Conservation (phyloP, 1,284 basidiomycete genomes). For the Bjerkandera adusta region DNA sequence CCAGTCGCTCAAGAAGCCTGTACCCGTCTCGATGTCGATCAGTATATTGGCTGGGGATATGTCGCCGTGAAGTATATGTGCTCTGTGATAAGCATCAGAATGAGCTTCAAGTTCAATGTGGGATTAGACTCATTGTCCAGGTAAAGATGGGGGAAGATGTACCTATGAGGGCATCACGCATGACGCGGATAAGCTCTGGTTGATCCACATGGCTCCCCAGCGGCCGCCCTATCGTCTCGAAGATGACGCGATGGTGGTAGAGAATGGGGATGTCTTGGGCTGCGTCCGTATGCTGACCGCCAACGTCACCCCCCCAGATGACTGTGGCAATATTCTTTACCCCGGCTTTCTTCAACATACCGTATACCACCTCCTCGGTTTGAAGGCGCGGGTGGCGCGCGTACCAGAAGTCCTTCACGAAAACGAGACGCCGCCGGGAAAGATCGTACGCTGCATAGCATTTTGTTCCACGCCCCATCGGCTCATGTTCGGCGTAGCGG, state of each 20-base stretch:
- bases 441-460: neutral
- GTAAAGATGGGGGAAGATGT: too few relatives aligned
- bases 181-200: too few relatives aligned
- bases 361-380: constrained; percentile 3
- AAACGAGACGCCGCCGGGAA: neutral
- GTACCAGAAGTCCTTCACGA: constrained; percentile 10
- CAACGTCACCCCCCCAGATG: constrained; percentile 9
- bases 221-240: too few relatives aligned
- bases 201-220: too few relatives aligned
- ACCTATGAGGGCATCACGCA: too few relatives aligned
- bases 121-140: too few relatives aligned
- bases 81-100: neutral
- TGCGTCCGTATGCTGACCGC: too few relatives aligned
- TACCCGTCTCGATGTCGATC: neutral
- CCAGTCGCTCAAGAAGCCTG: neutral
- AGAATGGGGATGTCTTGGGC: too few relatives aligned
- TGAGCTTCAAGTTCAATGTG: too few relatives aligned
- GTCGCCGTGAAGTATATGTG: neutral
- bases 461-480: neutral
- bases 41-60: neutral
- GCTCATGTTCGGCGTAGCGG: neutral
- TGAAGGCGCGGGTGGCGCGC: neutral
- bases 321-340: constrained; percentile 3
- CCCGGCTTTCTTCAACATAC: neutral
- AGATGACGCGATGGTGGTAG: too few relatives aligned